phyloP scores from a whole-genome alignment of 768 basidiomycete genomes.

The Mycena latifolia region DNA sequence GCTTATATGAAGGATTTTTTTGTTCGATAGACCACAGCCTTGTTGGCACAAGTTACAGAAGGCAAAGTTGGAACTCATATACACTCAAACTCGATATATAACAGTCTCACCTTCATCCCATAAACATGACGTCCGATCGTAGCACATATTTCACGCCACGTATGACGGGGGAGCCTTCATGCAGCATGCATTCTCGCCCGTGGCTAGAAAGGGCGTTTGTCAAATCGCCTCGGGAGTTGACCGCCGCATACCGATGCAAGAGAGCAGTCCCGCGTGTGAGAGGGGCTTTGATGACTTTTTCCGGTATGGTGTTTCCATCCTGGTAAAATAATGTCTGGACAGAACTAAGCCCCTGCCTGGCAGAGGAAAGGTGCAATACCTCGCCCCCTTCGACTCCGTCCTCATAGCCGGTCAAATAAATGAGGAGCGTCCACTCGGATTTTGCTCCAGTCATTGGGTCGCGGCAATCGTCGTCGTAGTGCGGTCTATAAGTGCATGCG shows the following conservation, averaged over 20 bases:
- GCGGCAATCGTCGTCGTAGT: conserved; percentile 80
- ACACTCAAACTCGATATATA: no score
- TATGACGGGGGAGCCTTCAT: conserved; percentile 75
- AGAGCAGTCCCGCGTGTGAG: conserved; percentile 74
- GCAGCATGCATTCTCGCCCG: conserved; percentile 78
- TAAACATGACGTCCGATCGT: conserved; percentile 80
- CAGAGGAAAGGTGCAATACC: conserved; percentile 46
- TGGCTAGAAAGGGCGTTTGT: conserved; percentile 59
- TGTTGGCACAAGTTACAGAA: no score
- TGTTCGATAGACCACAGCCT: no score
- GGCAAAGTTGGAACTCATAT: no score
- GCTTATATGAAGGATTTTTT: no score
- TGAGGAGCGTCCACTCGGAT: conserved; percentile 83
- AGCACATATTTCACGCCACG: conserved; percentile 80
- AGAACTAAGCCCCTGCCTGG: background rate
- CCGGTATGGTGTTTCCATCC: conserved; percentile 61
- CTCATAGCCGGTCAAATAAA: conserved; percentile 79
- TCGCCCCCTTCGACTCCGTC: conserved; percentile 83
- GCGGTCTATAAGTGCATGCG: conserved; percentile 54
- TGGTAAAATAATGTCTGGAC: conserved; percentile 78
- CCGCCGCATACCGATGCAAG: conserved; percentile 65
- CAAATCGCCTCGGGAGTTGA: background rate
- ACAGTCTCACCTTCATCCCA: no score
- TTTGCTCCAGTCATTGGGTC: conserved; percentile 69
- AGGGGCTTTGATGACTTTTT: conserved; percentile 63